Evolutionary conservation across 495 filamentous ascomycete species (phyloP).

Genomic region (Rhizodiscina lignyota): DNA sequence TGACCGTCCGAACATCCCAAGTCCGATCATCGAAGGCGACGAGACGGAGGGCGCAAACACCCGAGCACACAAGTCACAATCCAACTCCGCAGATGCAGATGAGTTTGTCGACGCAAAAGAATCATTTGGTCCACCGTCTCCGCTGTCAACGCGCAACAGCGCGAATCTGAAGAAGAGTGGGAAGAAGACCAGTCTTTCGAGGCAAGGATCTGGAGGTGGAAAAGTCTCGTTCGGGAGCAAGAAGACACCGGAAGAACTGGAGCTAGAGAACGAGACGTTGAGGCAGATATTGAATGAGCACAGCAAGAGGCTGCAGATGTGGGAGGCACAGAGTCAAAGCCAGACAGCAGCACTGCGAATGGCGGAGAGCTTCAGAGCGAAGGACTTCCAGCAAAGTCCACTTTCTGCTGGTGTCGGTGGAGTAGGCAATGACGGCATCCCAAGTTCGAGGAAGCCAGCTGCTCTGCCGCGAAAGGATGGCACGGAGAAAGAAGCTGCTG

Average conservation of each 20-base stretch:
- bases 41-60: conserved; percentile 27
- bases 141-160: conserved; percentile 11
- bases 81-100: too few relatives aligned
- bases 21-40: conserved; percentile 12
- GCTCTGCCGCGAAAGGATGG: background rate
- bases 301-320: conserved; percentile 63
- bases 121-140: conserved; percentile 30
- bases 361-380: conserved; percentile 56
- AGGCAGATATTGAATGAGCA: conserved; percentile 61
- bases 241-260: conserved; percentile 63
- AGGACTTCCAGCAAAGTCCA: background rate
- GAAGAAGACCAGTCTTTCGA: background rate
- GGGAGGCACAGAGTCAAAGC: conserved; percentile 71
- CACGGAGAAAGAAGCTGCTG: background rate
- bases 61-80: too few relatives aligned
- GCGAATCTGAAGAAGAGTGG: background rate
- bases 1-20: background rate
- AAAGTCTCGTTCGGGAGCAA: conserved; percentile 17
- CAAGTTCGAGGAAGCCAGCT: too few relatives aligned
- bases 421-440: conserved; percentile 1
- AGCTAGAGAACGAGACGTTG: conserved; percentile 62
- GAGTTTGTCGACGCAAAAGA: conserved; percentile 84
- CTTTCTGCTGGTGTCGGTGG: conserved; percentile 13
- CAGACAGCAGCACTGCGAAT: conserved; percentile 64
- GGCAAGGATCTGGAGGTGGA: background rate